phyloP scores from a whole-genome alignment of 305 asterid species.

The Fraxinus sp. region DNA sequence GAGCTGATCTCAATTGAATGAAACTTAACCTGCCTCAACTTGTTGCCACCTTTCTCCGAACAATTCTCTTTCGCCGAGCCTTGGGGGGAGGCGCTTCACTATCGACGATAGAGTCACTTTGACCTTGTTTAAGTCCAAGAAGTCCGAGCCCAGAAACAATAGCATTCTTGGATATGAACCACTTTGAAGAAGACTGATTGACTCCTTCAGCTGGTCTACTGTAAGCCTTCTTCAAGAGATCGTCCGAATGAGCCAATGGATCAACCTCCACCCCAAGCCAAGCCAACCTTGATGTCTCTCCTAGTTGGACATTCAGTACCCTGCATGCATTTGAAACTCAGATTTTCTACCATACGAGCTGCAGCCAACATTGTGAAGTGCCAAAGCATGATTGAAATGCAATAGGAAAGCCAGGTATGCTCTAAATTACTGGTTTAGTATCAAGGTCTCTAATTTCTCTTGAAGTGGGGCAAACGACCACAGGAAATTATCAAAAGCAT shows the following conservation, averaged over 20 bases:
- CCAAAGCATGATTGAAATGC: neutral
- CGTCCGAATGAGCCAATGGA: conserved; percentile 77
- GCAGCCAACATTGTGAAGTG: neutral
- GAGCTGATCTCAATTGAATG: conserved; percentile 20
- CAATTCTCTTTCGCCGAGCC: conserved; percentile 79
- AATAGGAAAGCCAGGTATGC: neutral
- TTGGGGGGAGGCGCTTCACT: conserved; percentile 60
- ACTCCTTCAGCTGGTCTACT: conserved; percentile 72
- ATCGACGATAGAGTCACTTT: conserved; percentile 37
- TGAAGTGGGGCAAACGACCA: neutral
- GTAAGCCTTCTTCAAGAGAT: conserved; percentile 68
- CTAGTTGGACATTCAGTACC: conserved; percentile 75
- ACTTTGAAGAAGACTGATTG: conserved; percentile 66
- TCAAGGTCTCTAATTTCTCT: neutral
- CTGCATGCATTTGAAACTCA: conserved; percentile 41
- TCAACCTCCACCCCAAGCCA: conserved; percentile 98
- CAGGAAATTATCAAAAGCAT: neutral
- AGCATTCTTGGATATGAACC: conserved; percentile 91
- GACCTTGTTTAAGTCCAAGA: conserved; percentile 76
- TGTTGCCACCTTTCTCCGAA: conserved; percentile 69
- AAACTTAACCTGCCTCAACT: conserved; percentile 29
- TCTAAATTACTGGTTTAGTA: neutral
- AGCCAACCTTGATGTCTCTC: conserved; percentile 85
- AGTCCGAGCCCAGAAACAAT: conserved; percentile 91
- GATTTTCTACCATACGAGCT: conserved; percentile 11